phyloP scores from a whole-genome alignment of 169 alveolate genomes.

The Eimeria falciformis region DNA sequence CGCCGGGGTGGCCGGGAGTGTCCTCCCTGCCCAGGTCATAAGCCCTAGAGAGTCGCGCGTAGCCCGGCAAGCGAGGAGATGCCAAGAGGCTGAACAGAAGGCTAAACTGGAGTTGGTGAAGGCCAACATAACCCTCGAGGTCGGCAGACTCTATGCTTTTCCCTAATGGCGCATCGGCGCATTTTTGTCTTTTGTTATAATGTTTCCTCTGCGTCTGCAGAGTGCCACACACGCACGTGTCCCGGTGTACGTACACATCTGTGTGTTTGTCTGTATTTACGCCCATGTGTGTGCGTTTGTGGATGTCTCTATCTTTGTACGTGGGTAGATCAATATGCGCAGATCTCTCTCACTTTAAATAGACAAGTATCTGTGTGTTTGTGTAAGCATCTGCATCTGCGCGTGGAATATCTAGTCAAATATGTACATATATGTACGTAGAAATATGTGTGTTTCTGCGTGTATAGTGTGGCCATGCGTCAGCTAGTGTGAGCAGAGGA shows the following conservation, averaged over 20 bases:
- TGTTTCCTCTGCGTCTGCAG: not conserved
- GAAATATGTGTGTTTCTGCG: too few relatives aligned
- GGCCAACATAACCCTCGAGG: not conserved
- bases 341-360: too few relatives aligned
- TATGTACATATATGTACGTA: too few relatives aligned
- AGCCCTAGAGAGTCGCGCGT: not conserved
- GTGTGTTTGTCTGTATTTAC: not conserved
- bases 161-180: not conserved
- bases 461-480: too few relatives aligned
- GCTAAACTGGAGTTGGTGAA: not conserved
- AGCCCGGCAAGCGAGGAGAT: not conserved
- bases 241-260: not conserved
- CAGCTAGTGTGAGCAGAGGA: too few relatives aligned
- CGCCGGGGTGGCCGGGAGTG: not conserved
- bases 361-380: too few relatives aligned
- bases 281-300: not conserved
- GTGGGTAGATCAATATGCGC: too few relatives aligned
- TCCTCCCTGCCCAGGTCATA: not conserved
- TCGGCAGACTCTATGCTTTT: not conserved
- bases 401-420: too few relatives aligned
- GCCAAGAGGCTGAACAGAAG: not conserved
- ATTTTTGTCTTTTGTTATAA: not conserved
- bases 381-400: too few relatives aligned
- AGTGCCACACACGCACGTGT: not conserved
- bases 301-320: not conserved